Evolutionary conservation across 768 basidiomycete genomes (phyloP), one percentile per base, ranked within the genome.

Genomic region (Serendipita sp.): DNA sequence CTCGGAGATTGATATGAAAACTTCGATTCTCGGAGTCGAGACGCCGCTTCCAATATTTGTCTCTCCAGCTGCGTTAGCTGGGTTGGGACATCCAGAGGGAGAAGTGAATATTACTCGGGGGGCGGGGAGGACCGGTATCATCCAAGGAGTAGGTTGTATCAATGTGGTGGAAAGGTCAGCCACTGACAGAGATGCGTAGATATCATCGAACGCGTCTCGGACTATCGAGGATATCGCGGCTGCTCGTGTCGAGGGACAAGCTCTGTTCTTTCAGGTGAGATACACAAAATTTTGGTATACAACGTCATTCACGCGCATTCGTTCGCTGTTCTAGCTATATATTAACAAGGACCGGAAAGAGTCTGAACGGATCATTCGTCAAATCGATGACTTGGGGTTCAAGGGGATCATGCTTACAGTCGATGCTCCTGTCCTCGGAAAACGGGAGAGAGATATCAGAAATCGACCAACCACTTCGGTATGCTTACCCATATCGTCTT

Each of bases 1-100:
- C 7, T 80, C 82, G 2, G 70, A 73, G 53, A 82, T 83, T 64
- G 81, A 87, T 71, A 80, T 84, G 20, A 85, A 86, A 0, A 86
- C 86, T 9, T 82, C 77, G 3, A 83, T 89, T 64, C 82, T 94
- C 50, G 83, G 90, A 14, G 83, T 79, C 70, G 76, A 75, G 58
- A 82, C 83, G 22, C 79, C 81, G 0, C 79, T 95, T 56, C 93
- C 93, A 0, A 75, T 96, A 3, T 92, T 90, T 69, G 85, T 90
- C 56, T 83, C 82, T 56, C 89, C 85, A 33, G 86, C 91, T 17
- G 91, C 89, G 22, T 79, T 88, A 42, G 88, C 88, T n/a, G 82
- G 82, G 63, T 75, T 94, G 0, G 93, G 92, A 0, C 92, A 97
- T 71, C 92, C 92, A 11, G 64, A 69, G 77, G 92, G 91, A 17